Evolutionary conservation across 148 eudicot genomes (phyloP).

Genomic region (Rhododendron henanense): DNA sequence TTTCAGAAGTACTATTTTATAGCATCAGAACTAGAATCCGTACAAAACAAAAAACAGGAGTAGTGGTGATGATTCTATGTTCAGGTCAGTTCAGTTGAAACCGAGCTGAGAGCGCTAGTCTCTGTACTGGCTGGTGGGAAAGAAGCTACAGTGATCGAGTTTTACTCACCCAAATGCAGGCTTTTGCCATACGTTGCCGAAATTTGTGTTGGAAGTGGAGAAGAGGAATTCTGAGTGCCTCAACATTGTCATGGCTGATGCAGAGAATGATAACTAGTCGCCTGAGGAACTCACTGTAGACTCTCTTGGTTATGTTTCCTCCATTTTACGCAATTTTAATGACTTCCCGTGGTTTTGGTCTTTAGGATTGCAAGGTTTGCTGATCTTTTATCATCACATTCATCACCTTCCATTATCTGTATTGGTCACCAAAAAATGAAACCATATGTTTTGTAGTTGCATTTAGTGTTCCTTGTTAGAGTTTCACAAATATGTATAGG

Average conservation of each 20-base stretch:
- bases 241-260: conserved; percentile 90
- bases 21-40: too few species aligned
- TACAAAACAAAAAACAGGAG: too few species aligned
- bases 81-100: conserved; percentile 26
- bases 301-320: background rate
- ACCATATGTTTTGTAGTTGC: background rate
- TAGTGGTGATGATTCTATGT: too few species aligned
- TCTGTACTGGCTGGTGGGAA: conserved; percentile 64
- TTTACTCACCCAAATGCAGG: conserved; percentile 82
- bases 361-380: background rate
- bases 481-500: background rate
- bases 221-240: conserved; percentile 75
- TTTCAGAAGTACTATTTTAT: too few species aligned
- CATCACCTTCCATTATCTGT: background rate
- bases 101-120: conserved; percentile 85
- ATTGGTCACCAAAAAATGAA: background rate
- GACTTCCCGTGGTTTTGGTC: background rate
- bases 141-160: conserved; percentile 75
- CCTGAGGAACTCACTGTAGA: conserved; percentile 62
- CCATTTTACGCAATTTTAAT: background rate
- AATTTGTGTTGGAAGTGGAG: conserved; percentile 68
- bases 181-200: conserved; percentile 76
- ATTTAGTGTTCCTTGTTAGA: background rate
- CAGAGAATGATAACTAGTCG: conserved; percentile 79
- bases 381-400: too few species aligned